Base-by-base conservation (phyloP, 345 rosid species). In the Euphorbia tirucalli region DNA sequence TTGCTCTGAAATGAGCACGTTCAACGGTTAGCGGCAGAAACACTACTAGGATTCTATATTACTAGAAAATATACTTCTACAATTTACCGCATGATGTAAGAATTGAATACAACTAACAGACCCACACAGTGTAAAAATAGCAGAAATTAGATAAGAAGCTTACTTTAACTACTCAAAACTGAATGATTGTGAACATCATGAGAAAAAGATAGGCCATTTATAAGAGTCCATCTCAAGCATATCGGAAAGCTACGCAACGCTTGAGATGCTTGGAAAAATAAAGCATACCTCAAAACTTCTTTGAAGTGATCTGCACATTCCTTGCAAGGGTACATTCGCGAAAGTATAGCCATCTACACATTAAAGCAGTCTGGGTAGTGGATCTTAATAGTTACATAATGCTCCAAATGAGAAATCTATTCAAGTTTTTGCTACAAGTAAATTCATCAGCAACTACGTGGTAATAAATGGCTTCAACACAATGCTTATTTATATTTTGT, bases 221-320 rank as follows among this genome's bases (percentile, higher is more conserved):
- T 19, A 55, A 24, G 9, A 54, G 48, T 68, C 49, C 21, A 24
- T 68, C 63, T 54, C 21, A 52, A 21, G 61, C 41, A 50, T 50
- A 55, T 55, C n/a, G n/a, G n/a, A n/a, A n/a, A n/a, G n/a, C n/a
- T n/a, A n/a, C n/a, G n/a, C n/a, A n/a, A n/a, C n/a, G n/a, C n/a
- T n/a, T n/a, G n/a, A n/a, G n/a, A n/a, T n/a, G 44, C 18, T 25
- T 9, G 52, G 41, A 46, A 68, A 65, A 65, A 50, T 32, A 68
- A 15, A 11, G 43, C 61, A 68, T 82, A 90, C 99, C 97, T 92
- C 67, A 95, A 73, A 65, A 95, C 87, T 74, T 95, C 97, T 85
- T 88, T 89, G 63, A 92, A 95, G 81, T 95, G 99, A 82, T 89
- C 98, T 0, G 98, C 97, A 71, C 98, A 95, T 78, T 92, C 94